phyloP scores from a whole-genome alignment of 2,329 filamentous ascomycete genomes.

The Microascus cirrosus region DNA sequence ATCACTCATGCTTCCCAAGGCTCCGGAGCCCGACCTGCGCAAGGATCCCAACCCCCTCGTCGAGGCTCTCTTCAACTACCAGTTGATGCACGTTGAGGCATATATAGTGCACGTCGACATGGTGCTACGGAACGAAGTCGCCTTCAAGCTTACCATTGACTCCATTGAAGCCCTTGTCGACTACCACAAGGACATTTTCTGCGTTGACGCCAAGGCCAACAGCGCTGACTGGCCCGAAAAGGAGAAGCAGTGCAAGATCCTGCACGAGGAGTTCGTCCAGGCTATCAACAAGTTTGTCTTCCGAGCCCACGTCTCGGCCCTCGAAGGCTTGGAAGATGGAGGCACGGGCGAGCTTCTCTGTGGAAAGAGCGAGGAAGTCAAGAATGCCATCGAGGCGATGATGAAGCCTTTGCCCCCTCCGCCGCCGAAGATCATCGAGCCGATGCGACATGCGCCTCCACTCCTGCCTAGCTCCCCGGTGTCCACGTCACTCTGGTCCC shows the following conservation, averaged over 20 bases:
- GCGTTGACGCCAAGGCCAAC: constrained; percentile 75
- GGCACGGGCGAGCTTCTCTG: constrained; percentile 87
- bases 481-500: constrained; percentile 26
- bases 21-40: constrained; percentile 72
- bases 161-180: constrained; percentile 89
- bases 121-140: constrained; percentile 94
- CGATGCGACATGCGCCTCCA: constrained; percentile 70
- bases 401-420: constrained; percentile 81
- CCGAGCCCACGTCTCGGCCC: constrained; percentile 73
- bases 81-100: constrained; percentile 86
- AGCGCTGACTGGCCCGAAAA: constrained; percentile 96
- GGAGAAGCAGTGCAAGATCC: constrained; percentile 89
- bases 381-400: constrained; percentile 70
- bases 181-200: constrained; percentile 94
- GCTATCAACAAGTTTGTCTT: constrained; percentile 96
- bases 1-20: constrained; percentile 86
- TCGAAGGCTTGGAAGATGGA: constrained; percentile 95
- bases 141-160: constrained; percentile 92
- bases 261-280: constrained; percentile 94
- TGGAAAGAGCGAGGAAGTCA: constrained; percentile 88
- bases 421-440: constrained; percentile 79
- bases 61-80: constrained; percentile 85
- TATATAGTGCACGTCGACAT: constrained; percentile 99
- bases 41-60: constrained; percentile 72
- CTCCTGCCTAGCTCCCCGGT: constrained; percentile 74